Evolutionary conservation across 345 rosid genomes (phyloP).

Genomic region (Euphorbia lathyris): DNA sequence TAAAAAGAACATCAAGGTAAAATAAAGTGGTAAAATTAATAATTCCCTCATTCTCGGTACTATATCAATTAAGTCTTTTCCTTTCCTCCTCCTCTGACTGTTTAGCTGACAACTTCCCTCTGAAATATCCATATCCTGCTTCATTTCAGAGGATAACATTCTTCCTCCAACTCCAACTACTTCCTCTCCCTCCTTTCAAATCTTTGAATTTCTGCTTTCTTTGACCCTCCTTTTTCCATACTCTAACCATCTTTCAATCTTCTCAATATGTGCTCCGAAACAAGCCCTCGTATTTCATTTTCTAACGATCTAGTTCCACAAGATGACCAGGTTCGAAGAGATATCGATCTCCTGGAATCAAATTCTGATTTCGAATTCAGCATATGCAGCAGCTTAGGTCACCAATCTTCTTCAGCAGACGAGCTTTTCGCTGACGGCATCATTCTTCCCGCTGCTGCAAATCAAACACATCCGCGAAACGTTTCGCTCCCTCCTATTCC

Average conservation of each 20-base stretch:
- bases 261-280: slow-evolving; percentile 47
- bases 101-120: slow-evolving; percentile 16
- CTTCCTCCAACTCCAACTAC: slow-evolving; percentile 4
- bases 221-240: no score
- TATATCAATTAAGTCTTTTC: no score
- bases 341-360: slow-evolving; percentile 42
- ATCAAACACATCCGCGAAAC: slow-evolving; percentile 25
- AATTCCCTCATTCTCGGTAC: no score
- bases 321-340: slow-evolving; percentile 35
- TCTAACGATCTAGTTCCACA: slow-evolving; percentile 50
- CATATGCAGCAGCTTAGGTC: slow-evolving; percentile 35
- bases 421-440: slow-evolving; percentile 72
- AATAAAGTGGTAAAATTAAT: no score
- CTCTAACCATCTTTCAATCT: background rate
- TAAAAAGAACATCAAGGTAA: no score
- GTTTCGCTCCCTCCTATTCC: slow-evolving; percentile 43
- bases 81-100: background rate
- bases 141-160: slow-evolving; percentile 20
- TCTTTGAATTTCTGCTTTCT: background rate
- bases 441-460: slow-evolving; percentile 50
- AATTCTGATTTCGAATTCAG: slow-evolving; percentile 74
- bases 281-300: slow-evolving; percentile 56
- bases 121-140: slow-evolving; percentile 23
- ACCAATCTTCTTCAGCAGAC: slow-evolving; percentile 61
- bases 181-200: background rate